Base-by-base conservation (phyloP, 305 asterid species). In the Fraxinus baroniana region DNA sequence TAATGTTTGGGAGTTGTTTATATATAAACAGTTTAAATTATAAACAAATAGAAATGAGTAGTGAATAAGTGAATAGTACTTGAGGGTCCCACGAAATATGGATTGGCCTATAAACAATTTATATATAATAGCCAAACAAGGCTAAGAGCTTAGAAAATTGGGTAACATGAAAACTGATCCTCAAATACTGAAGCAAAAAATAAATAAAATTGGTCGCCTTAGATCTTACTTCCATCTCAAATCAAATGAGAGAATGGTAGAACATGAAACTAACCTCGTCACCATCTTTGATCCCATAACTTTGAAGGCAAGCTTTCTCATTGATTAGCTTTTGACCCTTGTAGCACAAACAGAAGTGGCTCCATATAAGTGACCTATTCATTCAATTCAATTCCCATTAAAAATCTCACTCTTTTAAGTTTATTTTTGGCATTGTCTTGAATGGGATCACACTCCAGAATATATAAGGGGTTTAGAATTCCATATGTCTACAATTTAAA, bases 281-380 rank as follows among this genome's bases (percentile, higher is more conserved):
- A 36, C 95, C 97, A 81, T 92, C 97, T 88, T 84, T 87, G 83
- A 92, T 87, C 66, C 97, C 91, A 35, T 80, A 90, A 79, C 87
- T 86, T 37, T 80, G 80, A 78, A 92, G 89, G 82, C 81, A 78
- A 82, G 89, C 89, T 82, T 85, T 83, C 18, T 91, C 95, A 13
- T 71, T 85, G 64, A 85, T 80, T 71, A 92, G 91, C 86, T 85
- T 91, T 78, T 89, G 89, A 68, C 87, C 87, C 81, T 87, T 84
- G 37, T 80, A 90, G 82, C 90, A 86, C 83, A 92, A 88, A 76
- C 93, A 90, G 85, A 91, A 92, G 88, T 92, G 93, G 81, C 93
- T 86, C 97, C 97, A 92, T 17, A 91, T 93, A 79, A 89, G 89
- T 33, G 93, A 79, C 97, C 76, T 41, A 55, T 66, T 70, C 36